A percentile compares a stretch with the other conserved stretches of the same genome.
These are phyloP conservation scores for Leptographium wingfieldii DNA, from an alignment of 2,329 filamentous ascomycete genomes.

Conservation along the genomic window DNA sequence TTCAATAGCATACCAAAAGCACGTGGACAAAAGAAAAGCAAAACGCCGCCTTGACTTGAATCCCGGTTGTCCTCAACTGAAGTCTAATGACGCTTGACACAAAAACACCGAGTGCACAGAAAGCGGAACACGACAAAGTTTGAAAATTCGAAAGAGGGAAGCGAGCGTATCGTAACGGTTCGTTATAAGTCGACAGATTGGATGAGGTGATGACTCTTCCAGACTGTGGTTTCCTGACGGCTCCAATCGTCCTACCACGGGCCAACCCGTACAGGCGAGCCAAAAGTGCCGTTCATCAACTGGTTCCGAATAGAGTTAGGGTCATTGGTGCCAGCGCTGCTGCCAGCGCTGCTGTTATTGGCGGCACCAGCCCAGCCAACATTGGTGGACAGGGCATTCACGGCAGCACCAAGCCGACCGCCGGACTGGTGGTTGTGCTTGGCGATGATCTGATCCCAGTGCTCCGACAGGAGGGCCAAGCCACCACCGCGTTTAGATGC, in stretches of 20 bases:
- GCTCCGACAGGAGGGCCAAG: slow-evolving; percentile 68
- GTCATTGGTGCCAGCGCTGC: slow-evolving; percentile 25
- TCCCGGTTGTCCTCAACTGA: slow-evolving; percentile 1
- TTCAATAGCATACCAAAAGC: not conserved
- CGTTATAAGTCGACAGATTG: slow-evolving; percentile 2
- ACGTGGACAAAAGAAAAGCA: not conserved
- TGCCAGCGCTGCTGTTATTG: slow-evolving; percentile 28
- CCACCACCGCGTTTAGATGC: slow-evolving; percentile 83
- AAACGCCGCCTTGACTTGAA: slow-evolving; percentile 10
- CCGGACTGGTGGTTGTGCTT: slow-evolving; percentile 82
- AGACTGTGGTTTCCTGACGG: not conserved
- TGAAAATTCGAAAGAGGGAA: not conserved
- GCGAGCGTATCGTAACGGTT: slow-evolving; percentile 8
- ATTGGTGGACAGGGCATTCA: slow-evolving; percentile 61
- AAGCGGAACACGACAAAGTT: not conserved
- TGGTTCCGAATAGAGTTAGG: slow-evolving; percentile 49
- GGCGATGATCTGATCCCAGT: slow-evolving; percentile 79
- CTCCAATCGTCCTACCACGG: slow-evolving; percentile 33
- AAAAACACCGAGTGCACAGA: not conserved
- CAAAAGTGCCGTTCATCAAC: slow-evolving; percentile 47
- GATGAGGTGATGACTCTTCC: no score
- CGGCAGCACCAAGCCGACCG: slow-evolving; percentile 67
- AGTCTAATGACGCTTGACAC: slow-evolving; percentile 6
- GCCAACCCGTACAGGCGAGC: slow-evolving; percentile 48
- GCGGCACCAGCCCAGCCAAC: slow-evolving; percentile 61